Conservation (phyloP, 805 yeast species). For the Priceomyces haplophilus region DNA sequence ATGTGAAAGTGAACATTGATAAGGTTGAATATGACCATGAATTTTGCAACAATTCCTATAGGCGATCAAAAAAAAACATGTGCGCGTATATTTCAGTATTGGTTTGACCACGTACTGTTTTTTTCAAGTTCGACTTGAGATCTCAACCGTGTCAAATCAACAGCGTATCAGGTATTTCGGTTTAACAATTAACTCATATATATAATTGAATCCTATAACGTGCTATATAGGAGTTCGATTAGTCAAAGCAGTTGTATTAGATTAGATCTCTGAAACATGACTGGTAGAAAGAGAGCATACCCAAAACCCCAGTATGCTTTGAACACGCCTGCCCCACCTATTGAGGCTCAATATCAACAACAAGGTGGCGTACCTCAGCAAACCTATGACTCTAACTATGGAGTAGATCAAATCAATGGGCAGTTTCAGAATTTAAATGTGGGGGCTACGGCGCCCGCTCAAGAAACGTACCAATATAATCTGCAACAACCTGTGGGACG, state of each 20-base stretch:
- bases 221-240: background rate
- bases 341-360: conserved; percentile 16
- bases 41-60: background rate
- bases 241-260: background rate
- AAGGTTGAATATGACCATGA: too few species aligned
- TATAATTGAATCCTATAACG: background rate
- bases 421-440: conserved; percentile 35
- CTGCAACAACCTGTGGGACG: conserved; percentile 17
- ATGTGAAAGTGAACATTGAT: too few species aligned
- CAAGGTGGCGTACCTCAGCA: conserved; percentile 6
- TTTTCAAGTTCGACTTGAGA: background rate
- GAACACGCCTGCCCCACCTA: conserved; percentile 21
- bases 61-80: background rate
- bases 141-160: background rate
- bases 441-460: conserved; percentile 11
- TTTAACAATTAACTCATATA: background rate
- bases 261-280: conserved; percentile 19
- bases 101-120: conserved; percentile 7
- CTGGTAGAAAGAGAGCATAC: conserved; percentile 45
- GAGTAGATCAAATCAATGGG: conserved; percentile 31
- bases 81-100: conserved; percentile 6
- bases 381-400: conserved; percentile 23
- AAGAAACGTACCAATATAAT: conserved; percentile 13
- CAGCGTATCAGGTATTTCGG: background rate
- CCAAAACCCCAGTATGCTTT: conserved; percentile 46